These are phyloP conservation scores for Aspergillus sclerotialis DNA, from an alignment of 2,329 filamentous ascomycete genomes.

Conservation along the genomic window DNA sequence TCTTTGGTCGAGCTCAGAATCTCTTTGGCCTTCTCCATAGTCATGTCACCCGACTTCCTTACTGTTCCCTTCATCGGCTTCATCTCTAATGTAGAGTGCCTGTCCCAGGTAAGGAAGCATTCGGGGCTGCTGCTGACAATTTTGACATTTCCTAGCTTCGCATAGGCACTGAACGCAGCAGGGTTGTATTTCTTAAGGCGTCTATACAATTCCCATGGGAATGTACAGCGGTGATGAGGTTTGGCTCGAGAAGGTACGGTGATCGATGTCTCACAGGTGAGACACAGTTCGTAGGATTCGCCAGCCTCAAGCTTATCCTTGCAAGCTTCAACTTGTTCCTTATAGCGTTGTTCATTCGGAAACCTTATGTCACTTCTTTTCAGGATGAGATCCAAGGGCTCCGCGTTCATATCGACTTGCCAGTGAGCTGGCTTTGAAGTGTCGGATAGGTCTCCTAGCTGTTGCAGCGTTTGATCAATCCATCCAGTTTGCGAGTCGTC, in stretches of 20 bases:
- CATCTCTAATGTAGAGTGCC: slow-evolving; percentile 49
- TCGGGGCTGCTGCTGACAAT: slow-evolving; percentile 82
- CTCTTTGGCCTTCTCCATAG: slow-evolving; percentile 62
- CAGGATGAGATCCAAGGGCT: slow-evolving; percentile 25
- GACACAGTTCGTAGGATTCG: slow-evolving; percentile 78
- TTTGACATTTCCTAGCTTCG: slow-evolving; percentile 62
- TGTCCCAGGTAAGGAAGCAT: slow-evolving; percentile 69
- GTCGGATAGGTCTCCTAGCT: slow-evolving; percentile 15
- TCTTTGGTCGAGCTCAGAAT: slow-evolving; percentile 80
- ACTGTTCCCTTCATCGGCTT: slow-evolving; percentile 96
- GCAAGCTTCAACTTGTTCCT: slow-evolving; percentile 59
- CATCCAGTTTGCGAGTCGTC: slow-evolving; percentile 42
- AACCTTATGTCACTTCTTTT: slow-evolving; percentile 20
- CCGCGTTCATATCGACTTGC: slow-evolving; percentile 9
- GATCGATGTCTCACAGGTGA: slow-evolving; percentile 69
- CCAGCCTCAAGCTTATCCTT: slow-evolving; percentile 67
- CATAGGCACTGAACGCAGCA: slow-evolving; percentile 76
- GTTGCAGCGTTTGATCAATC: slow-evolving; percentile 22
- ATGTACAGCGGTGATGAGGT: slow-evolving; percentile 19
- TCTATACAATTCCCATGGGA: slow-evolving; percentile 66
- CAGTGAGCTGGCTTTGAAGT: slow-evolving; percentile 3
- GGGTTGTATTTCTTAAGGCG: slow-evolving; percentile 65
- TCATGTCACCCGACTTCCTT: slow-evolving; percentile 64
- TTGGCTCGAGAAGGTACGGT: slow-evolving; percentile 26
- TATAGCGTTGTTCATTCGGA: slow-evolving; percentile 49